Conservation (phyloP, 1,284 basidiomycete genomes). For the Microbotryum lychnidis-dioicae region DNA sequence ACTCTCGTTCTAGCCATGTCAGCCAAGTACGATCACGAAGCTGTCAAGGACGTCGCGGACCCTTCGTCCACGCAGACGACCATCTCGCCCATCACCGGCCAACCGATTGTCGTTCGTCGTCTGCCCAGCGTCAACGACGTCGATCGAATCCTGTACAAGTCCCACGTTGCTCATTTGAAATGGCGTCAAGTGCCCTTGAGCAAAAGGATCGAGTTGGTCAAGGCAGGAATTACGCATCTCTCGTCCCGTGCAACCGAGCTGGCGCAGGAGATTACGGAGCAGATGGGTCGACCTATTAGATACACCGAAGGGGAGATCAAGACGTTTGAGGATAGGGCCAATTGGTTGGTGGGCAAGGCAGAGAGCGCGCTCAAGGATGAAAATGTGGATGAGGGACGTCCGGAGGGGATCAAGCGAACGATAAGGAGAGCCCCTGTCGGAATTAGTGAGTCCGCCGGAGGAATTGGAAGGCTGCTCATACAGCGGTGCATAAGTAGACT, state of each 20-base stretch:
- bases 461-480: too few relatives aligned
- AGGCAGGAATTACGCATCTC: slow-evolving; percentile 71
- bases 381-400: slow-evolving; percentile 43
- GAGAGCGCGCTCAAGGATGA: slow-evolving; percentile 66
- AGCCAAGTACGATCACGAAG: slow-evolving; percentile 5
- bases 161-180: slow-evolving; percentile 58
- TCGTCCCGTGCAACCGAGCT: slow-evolving; percentile 60
- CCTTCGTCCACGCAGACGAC: slow-evolving; percentile 44
- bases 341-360: slow-evolving; percentile 79
- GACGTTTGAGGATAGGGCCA: slow-evolving; percentile 70
- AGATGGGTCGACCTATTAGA: slow-evolving; percentile 56
- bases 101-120: slow-evolving; percentile 42
- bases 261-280: slow-evolving; percentile 62
- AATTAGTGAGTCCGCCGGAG: slow-evolving; percentile 42
- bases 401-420: slow-evolving; percentile 49
- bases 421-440: slow-evolving; percentile 78
- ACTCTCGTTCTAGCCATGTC: not conserved
- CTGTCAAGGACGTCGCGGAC: slow-evolving; percentile 34
- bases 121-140: slow-evolving; percentile 45
- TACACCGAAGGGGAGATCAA: slow-evolving; percentile 62
- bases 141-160: slow-evolving; percentile 51
- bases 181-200: slow-evolving; percentile 64
- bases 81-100: slow-evolving; percentile 46
- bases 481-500: too few relatives aligned
- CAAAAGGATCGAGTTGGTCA: slow-evolving; percentile 63